Conservation (phyloP, 2,329 filamentous ascomycete genomes). For the Nemania sp. region DNA sequence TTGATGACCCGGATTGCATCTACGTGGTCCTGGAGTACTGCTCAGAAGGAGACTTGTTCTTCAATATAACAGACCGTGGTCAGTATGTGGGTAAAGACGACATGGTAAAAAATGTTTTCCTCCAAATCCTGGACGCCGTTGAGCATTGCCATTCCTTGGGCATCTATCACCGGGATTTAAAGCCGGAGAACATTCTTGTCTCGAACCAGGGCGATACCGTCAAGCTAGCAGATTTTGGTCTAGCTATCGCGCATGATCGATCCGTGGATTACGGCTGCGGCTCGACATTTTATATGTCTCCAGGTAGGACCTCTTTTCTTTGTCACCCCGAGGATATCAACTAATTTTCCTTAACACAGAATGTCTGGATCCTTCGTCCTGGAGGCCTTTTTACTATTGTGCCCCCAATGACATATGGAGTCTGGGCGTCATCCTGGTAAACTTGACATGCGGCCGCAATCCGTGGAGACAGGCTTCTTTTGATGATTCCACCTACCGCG, state of each 20-base stretch:
- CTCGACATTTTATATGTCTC: conserved; percentile 99
- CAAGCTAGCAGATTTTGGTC: conserved; percentile 95
- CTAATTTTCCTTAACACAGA: conserved; percentile 58
- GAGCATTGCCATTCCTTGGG: conserved; percentile 90
- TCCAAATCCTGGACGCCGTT: conserved; percentile 95
- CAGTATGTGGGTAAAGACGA: conserved; percentile 92
- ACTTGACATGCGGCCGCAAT: conserved; percentile 96
- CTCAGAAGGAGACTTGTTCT: conserved; percentile 94
- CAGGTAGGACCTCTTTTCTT: conserved; percentile 66
- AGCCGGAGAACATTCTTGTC: conserved; percentile 97
- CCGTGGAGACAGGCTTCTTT: conserved; percentile 96
- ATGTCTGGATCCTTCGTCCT: conserved; percentile 78
- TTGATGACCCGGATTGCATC: conserved; percentile 89
- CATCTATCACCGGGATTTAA: conserved; percentile 96
- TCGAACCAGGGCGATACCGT: conserved; percentile 85
- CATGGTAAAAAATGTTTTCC: conserved; percentile 82
- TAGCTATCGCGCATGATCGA: conserved; percentile 80
- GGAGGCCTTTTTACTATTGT: conserved; percentile 81
- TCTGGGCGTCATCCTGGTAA: conserved; percentile 96
- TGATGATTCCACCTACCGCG: conserved; percentile 93
- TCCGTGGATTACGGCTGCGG: conserved; percentile 97
- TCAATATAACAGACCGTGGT: conserved; percentile 93
- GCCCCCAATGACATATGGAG: conserved; percentile 98
- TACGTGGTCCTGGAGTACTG: conserved; percentile 97
- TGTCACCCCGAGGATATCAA: conserved; percentile 24